Evolutionary conservation across 2,329 filamentous ascomycete species (phyloP).

Genomic region (Paramyrothecium roridum): DNA sequence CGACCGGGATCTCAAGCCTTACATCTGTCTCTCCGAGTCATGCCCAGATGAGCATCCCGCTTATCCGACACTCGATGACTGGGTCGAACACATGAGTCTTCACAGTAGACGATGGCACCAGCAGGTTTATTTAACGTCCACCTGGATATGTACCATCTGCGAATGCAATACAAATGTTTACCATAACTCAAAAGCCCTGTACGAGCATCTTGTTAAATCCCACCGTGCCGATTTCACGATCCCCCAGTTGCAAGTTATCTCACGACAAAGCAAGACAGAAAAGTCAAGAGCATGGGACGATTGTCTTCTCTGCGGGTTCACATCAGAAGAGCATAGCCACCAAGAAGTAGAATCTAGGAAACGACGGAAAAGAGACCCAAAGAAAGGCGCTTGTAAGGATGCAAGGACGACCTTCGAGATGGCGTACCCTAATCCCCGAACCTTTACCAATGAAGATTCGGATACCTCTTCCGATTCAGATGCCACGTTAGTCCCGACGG

Average conservation of each 20-base stretch:
- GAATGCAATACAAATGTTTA: background rate
- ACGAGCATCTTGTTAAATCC: background rate
- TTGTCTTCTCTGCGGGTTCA: constrained; percentile 5
- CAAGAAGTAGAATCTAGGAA: background rate
- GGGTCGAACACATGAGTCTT: constrained; percentile 4
- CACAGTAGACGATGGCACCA: constrained; percentile 5
- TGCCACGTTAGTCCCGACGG: background rate
- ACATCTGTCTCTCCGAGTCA: constrained; percentile 5
- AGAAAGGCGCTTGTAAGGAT: background rate
- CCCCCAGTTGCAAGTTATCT: constrained; percentile 2
- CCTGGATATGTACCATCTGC: constrained; percentile 3
- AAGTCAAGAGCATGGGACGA: constrained; percentile 5
- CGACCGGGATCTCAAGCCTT: constrained; percentile 9
- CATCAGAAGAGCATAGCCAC: background rate
- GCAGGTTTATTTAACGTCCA: background rate
- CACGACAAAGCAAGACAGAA: constrained; percentile 5
- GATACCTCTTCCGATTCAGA: background rate
- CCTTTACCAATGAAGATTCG: background rate
- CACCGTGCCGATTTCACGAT: background rate
- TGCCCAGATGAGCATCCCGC: background rate
- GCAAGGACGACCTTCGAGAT: background rate
- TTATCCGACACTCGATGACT: constrained; percentile 2
- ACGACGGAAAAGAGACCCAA: background rate
- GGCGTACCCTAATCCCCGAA: background rate
- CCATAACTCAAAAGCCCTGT: background rate